Evolutionary conservation across 108 stramenopile genomes (phyloP).

Genomic region (Cyclotella sp.): DNA sequence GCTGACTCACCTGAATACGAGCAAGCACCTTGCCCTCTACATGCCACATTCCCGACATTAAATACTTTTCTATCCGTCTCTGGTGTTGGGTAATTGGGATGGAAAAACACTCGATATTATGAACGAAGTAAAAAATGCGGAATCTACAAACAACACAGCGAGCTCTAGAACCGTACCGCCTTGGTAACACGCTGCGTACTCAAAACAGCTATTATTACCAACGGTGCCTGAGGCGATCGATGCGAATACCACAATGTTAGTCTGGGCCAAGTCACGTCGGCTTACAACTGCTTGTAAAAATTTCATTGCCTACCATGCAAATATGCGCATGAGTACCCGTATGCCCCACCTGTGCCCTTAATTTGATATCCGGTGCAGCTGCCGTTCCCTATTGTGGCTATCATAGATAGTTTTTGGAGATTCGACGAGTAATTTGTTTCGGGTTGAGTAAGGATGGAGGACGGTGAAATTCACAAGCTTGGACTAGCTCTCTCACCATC

Average conservation of each 20-base stretch:
- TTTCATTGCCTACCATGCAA: background rate
- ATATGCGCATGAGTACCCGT: background rate
- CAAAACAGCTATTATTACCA: slow-evolving; percentile 11
- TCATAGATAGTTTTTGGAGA: background rate
- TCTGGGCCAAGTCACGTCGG: background rate
- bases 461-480: background rate
- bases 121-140: too few species aligned
- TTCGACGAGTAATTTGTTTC: background rate
- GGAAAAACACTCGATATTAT: too few species aligned
- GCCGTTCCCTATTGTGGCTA: background rate
- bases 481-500: slow-evolving; percentile 1
- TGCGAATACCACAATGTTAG: background rate
- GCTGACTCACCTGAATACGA: background rate
- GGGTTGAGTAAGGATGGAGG: background rate
- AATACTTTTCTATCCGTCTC: background rate
- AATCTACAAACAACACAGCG: background rate
- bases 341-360: background rate
- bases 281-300: background rate
- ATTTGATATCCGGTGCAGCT: background rate
- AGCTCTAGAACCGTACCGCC: background rate
- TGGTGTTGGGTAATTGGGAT: too few species aligned
- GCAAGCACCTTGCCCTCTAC: background rate
- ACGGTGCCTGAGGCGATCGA: background rate
- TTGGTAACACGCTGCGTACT: slow-evolving; percentile 8
- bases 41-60: slow-evolving; percentile 1